Evolutionary conservation across 2,329 filamentous ascomycete species (phyloP), one percentile per base, ranked within the genome.

Genomic region (Fusarium secorum): DNA sequence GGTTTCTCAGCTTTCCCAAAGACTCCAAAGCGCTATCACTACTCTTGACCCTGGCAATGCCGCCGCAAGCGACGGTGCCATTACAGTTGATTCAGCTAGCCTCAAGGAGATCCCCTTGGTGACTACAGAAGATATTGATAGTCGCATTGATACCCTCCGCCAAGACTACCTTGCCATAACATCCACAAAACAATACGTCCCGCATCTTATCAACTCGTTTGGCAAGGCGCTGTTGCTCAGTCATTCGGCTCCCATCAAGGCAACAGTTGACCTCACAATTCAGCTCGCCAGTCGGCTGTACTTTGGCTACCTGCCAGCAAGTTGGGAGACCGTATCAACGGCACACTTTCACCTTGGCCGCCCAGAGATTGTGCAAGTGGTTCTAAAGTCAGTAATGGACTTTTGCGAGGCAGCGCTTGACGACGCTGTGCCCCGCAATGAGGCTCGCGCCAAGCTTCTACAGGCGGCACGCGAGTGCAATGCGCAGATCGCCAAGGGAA

Each of bases 261-360:
- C 59, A 2, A 61, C 52, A 3, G 35, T 61, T n/a, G 59, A 61
- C 28, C 22, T 61, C 4, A 61, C 52, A 17, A 61, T 61, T 5
- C 59, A 61, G 41, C 13, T 61, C 4, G 59, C 59, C 11, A 61
- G 59, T 41, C 52, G 59, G 2, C 7, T 61, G 5, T 58, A 61
- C 28, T 61, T 61, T 61, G 59, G 59, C 7, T 46, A 61, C 28
- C 22, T 61, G 4, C 59, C 59, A 30, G 59, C 59, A 5, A 61
- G 59, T n/a, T 61, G 59, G 59, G 59, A 61, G 24, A 61, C 59
- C 0, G 59, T 61, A n/a, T 61, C 59, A 4, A 61, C 59, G 3
- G 59, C 58, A 2, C 58, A 61, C 4, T 61, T 61, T 15, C 58
- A 61, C 10, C 58, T 61, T 15, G 58, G 52, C 3, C 41, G 52